These are phyloP conservation scores for Solanum gracilifrons DNA, from an alignment of 257 asterid species.

Conservation along the genomic window DNA sequence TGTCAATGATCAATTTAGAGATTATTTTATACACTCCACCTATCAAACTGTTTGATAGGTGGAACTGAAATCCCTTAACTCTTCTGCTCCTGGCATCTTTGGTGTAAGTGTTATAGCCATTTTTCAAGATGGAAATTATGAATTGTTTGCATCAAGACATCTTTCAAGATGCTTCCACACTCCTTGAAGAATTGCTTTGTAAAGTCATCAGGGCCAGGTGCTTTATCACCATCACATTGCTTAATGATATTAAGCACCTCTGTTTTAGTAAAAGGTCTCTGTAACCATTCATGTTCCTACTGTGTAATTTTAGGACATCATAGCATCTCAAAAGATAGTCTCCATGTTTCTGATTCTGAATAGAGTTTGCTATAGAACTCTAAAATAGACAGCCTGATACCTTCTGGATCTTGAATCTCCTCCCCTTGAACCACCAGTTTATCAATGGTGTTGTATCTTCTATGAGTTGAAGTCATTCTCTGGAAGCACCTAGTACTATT, in stretches of 20 bases:
- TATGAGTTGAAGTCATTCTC: neutral
- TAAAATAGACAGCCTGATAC: neutral
- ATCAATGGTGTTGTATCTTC: neutral
- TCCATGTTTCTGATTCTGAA: neutral
- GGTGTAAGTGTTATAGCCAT: neutral
- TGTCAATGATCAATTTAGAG: neutral
- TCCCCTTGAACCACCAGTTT: neutral
- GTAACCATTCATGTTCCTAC: neutral
- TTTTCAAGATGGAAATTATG: neutral
- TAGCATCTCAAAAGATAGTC: neutral
- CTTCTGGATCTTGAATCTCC: neutral
- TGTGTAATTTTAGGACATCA: neutral
- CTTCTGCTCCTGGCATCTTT: neutral
- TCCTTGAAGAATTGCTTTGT: neutral
- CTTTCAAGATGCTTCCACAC: neutral
- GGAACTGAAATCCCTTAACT: neutral
- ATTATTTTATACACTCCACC: neutral
- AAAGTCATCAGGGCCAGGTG: neutral
- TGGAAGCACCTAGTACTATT: neutral
- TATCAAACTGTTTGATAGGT: neutral
- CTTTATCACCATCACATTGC: neutral
- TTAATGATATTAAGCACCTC: neutral
- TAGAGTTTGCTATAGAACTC: neutral
- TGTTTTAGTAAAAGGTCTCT: too few species aligned
- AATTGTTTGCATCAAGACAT: neutral